A percentile compares a stretch with the other conserved stretches of the same genome.
phyloP scores from a whole-genome alignment of 106 monocot species.

The Cymbidium sinense region DNA sequence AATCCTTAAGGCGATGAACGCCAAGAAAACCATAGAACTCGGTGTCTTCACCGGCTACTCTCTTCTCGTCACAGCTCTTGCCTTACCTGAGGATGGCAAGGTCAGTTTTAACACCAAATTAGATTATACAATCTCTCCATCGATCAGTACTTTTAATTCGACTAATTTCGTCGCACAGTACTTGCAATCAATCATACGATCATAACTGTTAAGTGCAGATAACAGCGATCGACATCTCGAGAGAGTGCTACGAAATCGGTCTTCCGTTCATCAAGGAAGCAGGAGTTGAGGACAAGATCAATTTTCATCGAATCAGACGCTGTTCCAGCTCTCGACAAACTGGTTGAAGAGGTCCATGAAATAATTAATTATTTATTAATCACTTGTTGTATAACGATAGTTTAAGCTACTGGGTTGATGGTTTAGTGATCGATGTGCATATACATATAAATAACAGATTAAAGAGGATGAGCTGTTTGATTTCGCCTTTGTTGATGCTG shows the following conservation, averaged over 20 bases:
- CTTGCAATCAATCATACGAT: too few relatives aligned
- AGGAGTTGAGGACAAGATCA: constrained; percentile 24
- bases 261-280: constrained; percentile 19
- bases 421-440: not conserved
- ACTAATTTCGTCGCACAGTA: too few relatives aligned
- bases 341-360: constrained; percentile 22
- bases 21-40: constrained; percentile 42
- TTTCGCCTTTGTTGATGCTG: constrained; percentile 52
- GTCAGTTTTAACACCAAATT: constrained; percentile 3
- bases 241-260: constrained; percentile 9
- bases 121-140: not conserved
- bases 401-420: too few relatives aligned
- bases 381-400: too few relatives aligned
- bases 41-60: constrained; percentile 57
- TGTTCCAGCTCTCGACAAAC: constrained; percentile 16
- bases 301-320: constrained; percentile 25
- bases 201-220: not conserved
- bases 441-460: not conserved
- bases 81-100: constrained; percentile 41
- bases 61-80: constrained; percentile 40
- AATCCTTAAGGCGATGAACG: constrained; percentile 36
- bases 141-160: too few relatives aligned
- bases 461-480: constrained; percentile 26
- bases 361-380: too few relatives aligned
- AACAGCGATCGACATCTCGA: constrained; percentile 21